Base-by-base conservation (phyloP, 1,284 basidiomycete species). In the Cerioporus squamosus region DNA sequence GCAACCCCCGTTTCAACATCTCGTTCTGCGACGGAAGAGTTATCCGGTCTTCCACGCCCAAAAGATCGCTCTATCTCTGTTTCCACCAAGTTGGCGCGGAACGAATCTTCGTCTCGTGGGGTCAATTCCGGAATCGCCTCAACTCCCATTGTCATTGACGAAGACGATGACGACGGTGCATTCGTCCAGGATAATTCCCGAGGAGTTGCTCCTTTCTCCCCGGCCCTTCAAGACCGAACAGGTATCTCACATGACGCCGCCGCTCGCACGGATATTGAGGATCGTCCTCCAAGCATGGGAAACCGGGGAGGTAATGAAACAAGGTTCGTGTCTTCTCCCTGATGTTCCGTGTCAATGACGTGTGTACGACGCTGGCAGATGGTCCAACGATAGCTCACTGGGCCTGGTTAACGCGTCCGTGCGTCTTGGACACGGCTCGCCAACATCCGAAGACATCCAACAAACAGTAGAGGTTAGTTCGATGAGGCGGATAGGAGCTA, bases 131-230 rank as follows among this genome's bases (percentile, higher is more conserved):
- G 64, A 5, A 44, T 57, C 55, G 51, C 59, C 1, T 51, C 53
- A 5, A 59, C 64, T 24, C 62, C 64, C 18, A 66, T 66, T n/a
- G 39, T 66, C 38, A 60, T 66, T 9, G 55, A 62, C 18, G 60
- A 60, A n/a, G 52, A 53, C 38, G 53, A 44, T 15, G 55, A 63
- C 3, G 53, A 51, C 14, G 20, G 49, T 33, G 44, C 26, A 45
- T 17, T 40, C 24, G n/a, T 38, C 15, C 39, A 26, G 24, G 18
- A 15, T 8, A 9, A n/a, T 42, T 5, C 3, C n/a, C n/a, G 40
- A 42, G 40, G 40, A 20, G 40, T 42, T 42, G 40, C n/a, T n/a
- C 40, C n/a, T 42, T 22, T 6, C 40, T 42, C 20, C 0, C 15
- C 40, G 33, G 33, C 14, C 33, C 33, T 15, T 36, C 33, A 36